Evolutionary conservation across 805 yeast genomes (phyloP).

Genomic region (Nakazawaea anatomiae): DNA sequence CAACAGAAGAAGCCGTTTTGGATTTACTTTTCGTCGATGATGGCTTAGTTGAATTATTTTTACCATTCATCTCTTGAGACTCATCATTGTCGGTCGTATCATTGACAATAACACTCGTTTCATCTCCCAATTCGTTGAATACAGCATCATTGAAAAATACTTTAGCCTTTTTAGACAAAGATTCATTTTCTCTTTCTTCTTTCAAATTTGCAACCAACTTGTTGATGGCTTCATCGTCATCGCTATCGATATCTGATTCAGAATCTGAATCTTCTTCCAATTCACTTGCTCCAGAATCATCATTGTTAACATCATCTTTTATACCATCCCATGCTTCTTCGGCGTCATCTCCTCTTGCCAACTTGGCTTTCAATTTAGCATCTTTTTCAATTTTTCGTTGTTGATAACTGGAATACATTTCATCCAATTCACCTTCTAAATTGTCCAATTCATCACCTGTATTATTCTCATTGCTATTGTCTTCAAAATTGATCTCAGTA

Average conservation of each 20-base stretch:
- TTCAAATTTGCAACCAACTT: slow-evolving; percentile 48
- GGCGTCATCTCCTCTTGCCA: slow-evolving; percentile 68
- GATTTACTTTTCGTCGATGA: not conserved
- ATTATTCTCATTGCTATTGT: slow-evolving; percentile 20
- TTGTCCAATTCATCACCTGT: slow-evolving; percentile 54
- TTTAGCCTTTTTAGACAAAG: slow-evolving; percentile 37
- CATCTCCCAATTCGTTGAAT: slow-evolving; percentile 38
- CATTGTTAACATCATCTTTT: slow-evolving; percentile 35
- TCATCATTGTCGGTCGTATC: not conserved
- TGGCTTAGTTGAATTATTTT: not conserved
- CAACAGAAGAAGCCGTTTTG: not conserved
- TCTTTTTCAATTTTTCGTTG: slow-evolving; percentile 61
- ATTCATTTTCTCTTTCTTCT: slow-evolving; percentile 34
- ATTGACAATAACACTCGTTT: slow-evolving; percentile 20
- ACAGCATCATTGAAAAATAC: slow-evolving; percentile 46
- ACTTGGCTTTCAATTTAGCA: slow-evolving; percentile 62
- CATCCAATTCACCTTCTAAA: slow-evolving; percentile 77
- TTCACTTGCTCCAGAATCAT: slow-evolving; percentile 34
- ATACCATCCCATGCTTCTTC: slow-evolving; percentile 81
- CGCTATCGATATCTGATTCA: slow-evolving; percentile 43
- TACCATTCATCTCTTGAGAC: not conserved
- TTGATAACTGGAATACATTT: slow-evolving; percentile 72
- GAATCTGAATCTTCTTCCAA: slow-evolving; percentile 32
- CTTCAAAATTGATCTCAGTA: slow-evolving; percentile 51
- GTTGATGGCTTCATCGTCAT: slow-evolving; percentile 67